Evolutionary conservation across 768 basidiomycete genomes (phyloP).

Genomic region (Amanita pseudoporphyria): DNA sequence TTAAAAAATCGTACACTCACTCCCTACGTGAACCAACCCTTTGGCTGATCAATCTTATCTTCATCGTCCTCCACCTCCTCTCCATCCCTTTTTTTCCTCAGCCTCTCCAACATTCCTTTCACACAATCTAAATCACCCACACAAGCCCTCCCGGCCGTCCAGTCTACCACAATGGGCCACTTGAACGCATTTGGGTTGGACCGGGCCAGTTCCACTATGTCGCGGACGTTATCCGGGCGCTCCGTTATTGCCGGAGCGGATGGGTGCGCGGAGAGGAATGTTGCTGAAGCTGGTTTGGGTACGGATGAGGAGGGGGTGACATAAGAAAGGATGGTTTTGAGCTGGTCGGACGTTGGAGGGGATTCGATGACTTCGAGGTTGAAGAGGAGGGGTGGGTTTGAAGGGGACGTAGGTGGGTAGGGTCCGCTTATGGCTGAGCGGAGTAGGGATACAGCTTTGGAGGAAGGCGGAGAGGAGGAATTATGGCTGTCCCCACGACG

Average conservation of each 20-base stretch:
- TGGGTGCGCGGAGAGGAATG: constrained; percentile 59
- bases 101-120: constrained; percentile 50
- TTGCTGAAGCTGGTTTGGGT: constrained; percentile 22
- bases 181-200: constrained; percentile 54
- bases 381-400: constrained; percentile 49
- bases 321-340: constrained; percentile 58
- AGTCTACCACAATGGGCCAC: constrained; percentile 79
- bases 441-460: constrained; percentile 49
- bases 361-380: constrained; percentile 65
- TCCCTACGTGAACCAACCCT: constrained; percentile 48
- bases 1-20: too few species aligned
- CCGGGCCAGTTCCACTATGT: constrained; percentile 38
- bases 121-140: constrained; percentile 66
- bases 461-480: constrained; percentile 55
- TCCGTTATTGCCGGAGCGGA: constrained; percentile 31
- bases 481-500: too few species aligned
- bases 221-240: constrained; percentile 27
- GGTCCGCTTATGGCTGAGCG: constrained; percentile 47
- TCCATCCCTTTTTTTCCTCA: constrained; percentile 61
- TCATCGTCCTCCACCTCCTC: constrained; percentile 46
- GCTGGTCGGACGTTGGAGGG: constrained; percentile 57
- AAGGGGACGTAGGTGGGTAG: constrained; percentile 43
- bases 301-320: constrained; percentile 24
- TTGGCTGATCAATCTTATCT: constrained; percentile 31
- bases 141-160: constrained; percentile 54